phyloP scores from a whole-genome alignment of 805 yeast species.

The Starmerella stigmatis region DNA sequence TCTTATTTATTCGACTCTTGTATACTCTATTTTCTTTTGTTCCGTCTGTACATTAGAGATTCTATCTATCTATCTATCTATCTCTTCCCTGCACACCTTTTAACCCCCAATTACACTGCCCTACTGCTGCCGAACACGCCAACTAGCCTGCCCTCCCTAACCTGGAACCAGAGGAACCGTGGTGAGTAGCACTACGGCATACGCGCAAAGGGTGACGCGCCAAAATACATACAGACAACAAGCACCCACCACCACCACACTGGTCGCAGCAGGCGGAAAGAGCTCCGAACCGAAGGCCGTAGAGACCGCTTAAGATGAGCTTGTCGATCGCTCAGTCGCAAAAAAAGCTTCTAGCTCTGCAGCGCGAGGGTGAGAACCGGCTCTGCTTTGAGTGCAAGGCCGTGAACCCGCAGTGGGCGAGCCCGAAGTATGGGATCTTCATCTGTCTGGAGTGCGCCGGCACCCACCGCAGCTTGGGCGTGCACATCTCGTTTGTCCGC shows the following conservation, averaged over 20 bases:
- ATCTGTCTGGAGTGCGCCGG: constrained; percentile 98
- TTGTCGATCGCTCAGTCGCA: constrained; percentile 38
- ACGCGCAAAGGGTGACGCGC: neutral
- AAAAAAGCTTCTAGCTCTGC: constrained; percentile 48
- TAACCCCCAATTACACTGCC: no score
- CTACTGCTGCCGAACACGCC: no score
- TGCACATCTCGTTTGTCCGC: constrained; percentile 91
- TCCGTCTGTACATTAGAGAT: neutral
- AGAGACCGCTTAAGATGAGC: constrained; percentile 9
- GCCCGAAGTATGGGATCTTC: constrained; percentile 94
- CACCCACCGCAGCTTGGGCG: constrained; percentile 83
- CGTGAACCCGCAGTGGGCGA: constrained; percentile 98
- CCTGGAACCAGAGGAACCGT: no score
- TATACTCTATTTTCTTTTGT: neutral
- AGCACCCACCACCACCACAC: neutral
- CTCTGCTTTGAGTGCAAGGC: constrained; percentile 90
- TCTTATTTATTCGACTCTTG: neutral
- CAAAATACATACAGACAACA: neutral
- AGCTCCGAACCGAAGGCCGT: no score
- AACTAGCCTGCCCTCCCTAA: no score
- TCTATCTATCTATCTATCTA: no score
- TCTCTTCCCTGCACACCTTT: no score
- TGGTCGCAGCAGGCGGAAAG: no score
- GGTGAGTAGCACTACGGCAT: neutral
- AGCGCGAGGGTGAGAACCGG: constrained; percentile 72